Conservation (phyloP, 225 moss, liverwort and hornwort genomes). For the Lunularia cruciata region DNA sequence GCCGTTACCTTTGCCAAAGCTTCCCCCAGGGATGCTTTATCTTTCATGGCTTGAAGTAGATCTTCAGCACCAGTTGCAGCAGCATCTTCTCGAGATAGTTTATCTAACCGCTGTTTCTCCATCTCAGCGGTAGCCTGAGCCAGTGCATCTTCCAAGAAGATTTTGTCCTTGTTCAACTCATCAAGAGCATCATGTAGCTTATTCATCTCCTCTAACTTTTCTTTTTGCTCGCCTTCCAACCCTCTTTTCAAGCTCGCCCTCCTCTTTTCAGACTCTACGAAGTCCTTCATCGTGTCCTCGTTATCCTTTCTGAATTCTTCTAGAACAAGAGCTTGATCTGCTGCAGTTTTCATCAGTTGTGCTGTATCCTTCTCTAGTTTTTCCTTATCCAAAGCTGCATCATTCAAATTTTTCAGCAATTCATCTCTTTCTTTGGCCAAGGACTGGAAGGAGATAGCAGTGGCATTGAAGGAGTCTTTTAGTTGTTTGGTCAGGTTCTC, state of each 20-base stretch:
- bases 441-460: neutral
- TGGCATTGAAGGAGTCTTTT: constrained; percentile 1
- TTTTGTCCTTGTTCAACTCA: constrained; percentile 16
- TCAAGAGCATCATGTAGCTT: constrained; percentile 12
- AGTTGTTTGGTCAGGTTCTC: constrained; percentile 13
- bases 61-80: neutral
- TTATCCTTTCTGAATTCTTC: constrained; percentile 5
- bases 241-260: neutral
- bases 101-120: constrained; percentile 9
- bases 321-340: constrained; percentile 6
- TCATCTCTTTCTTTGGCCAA: constrained; percentile 14
- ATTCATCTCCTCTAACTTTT: neutral
- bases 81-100: constrained; percentile 7
- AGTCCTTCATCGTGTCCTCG: constrained; percentile 3
- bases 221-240: neutral
- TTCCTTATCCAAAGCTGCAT: constrained; percentile 6
- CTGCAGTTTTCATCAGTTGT: neutral
- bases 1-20: neutral
- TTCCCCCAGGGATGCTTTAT: constrained; percentile 4
- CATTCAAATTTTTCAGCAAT: constrained; percentile 12
- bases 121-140: constrained; percentile 10
- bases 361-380: constrained; percentile 12
- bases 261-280: constrained; percentile 11
- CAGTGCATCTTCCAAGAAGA: constrained; percentile 10
- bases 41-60: constrained; percentile 18